Evolutionary conservation across 192 early-diverging fungal species (phyloP), one percentile per base, ranked within the genome.

Genomic region (Haplosporangium gracile): DNA sequence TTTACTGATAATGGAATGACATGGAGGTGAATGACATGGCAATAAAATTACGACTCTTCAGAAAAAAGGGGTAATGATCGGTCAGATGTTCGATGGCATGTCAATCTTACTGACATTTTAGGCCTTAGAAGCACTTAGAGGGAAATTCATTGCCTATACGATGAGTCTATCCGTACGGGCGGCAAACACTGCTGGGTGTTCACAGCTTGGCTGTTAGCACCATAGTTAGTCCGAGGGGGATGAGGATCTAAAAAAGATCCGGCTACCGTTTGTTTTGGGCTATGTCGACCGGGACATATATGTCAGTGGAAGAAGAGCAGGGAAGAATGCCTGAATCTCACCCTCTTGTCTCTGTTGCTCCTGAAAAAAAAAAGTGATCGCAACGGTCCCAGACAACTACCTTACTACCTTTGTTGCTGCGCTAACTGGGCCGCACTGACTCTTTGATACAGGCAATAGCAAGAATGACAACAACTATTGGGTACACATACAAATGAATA

Each of bases 391-490:
- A 60, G 9, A 24, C 55, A n/a, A 24, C 55, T 5, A 43, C 45
- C n/a, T n/a, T n/a, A 24, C 55, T 5, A 43, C 49, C 20, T 22
- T 5, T 51, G 43, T 51, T 51, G 49, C 49, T 51, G 18, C 20
- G 49, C 49, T 51, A 18, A 20, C 18, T 51, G 49, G 49, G 5
- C 18, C 49, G 0, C 2, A 29, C 11, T 57, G 16, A 57, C 8
- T 2, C 10, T 9, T n/a, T 57, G 51, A 55, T 20, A 55, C 5
- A 57, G 60, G 60, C 60, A 65, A 65, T 65, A 29, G 60, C 60
- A 65, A 65, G 29, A 65, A 65, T 65, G 60, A 65, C 60, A 65
- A 65, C 60, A 32, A 32, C 29, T 11, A 65, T 65, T 65, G 60
- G 57, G 16, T 24, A 10, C 29, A 65, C 32, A 10, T 13, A 45